Percentiles rank a stretch among this genome's conserved stretches.
phyloP scores from a whole-genome alignment of 208 protist genomes.

The Naegleria lovaniensis region DNA sequence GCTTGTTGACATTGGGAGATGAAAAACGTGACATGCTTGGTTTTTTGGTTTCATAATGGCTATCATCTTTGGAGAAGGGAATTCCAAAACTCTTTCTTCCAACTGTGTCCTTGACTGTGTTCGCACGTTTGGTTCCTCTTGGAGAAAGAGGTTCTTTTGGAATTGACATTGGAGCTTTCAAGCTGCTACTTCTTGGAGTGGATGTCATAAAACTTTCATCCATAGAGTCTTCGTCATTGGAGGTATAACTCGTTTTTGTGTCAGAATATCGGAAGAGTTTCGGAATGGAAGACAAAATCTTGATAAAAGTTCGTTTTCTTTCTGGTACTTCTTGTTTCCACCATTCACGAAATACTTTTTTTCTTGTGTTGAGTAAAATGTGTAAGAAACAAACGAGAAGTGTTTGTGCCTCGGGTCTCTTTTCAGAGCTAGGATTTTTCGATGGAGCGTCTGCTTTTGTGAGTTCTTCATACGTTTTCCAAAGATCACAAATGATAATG shows the following conservation, averaged over 20 bases:
- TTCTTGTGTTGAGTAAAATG: background rate
- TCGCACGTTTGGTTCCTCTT: background rate
- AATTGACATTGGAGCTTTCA: background rate
- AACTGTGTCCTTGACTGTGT: background rate
- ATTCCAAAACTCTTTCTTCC: background rate
- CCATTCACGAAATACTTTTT: background rate
- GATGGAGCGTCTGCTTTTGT: background rate
- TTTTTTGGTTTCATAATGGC: background rate
- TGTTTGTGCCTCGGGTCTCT: background rate
- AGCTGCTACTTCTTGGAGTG: background rate
- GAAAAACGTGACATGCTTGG: background rate
- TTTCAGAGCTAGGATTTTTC: background rate
- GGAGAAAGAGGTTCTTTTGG: background rate
- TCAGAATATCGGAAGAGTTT: background rate
- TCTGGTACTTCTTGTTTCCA: background rate
- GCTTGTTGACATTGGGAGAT: background rate
- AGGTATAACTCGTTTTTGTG: background rate
- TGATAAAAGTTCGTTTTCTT: background rate
- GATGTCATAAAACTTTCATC: too few species aligned
- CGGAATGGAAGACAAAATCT: background rate
- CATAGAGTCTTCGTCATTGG: background rate
- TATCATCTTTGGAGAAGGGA: background rate
- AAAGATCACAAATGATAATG: background rate
- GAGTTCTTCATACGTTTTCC: background rate
- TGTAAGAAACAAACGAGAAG: background rate